Evolutionary conservation across 805 yeast species (phyloP), one percentile per base, ranked within the genome.

Genomic region (Metschnikowia gruessii): DNA sequence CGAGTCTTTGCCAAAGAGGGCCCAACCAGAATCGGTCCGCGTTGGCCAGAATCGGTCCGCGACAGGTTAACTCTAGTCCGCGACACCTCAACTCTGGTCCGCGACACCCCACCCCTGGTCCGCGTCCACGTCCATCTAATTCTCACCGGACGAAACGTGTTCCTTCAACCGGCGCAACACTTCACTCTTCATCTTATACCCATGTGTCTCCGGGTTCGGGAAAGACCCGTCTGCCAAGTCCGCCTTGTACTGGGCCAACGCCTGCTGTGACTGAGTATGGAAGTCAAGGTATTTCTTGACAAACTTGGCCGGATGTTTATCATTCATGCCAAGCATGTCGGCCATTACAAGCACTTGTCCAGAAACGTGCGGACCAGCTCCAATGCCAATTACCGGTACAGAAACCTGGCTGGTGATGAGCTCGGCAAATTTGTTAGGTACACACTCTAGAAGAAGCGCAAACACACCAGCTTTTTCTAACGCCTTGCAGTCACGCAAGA

Each of bases 341-440:
- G 87, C 79, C 63, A 86, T 82, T 0, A 92, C 99, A 32, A 92
- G 73, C 1, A 92, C 96, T 64, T 94, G 98, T 0, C 96, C 98
- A 30, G 87, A 79, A 8, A 92, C 84, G 8, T 69, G 68, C 18
- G 81, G 79, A 0, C 99, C 98, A 0, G 98, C 97, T 4, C 99
- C 99, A 40, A 92, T 92, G 3, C 99, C 99, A 54, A 92, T 90
- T 1, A 95, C 87, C 0, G 98, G 97, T 1, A 92, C 72, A 1
- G 61, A 42, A 28, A 90, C 62, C 12, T 70, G 68, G 2, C 72
- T 61, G 0, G 97, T 86, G 24, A 94, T 80, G 46, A 71, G 69
- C 37, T 71, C 63, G 0, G 92, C 92, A 11, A 94, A 66, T 46
- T 75, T 76, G 46, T 79, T 79, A 1, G 99, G 99, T 3, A 92